phyloP scores from a whole-genome alignment of 352 stramenopile genomes.

The Phytophthora sp. region DNA sequence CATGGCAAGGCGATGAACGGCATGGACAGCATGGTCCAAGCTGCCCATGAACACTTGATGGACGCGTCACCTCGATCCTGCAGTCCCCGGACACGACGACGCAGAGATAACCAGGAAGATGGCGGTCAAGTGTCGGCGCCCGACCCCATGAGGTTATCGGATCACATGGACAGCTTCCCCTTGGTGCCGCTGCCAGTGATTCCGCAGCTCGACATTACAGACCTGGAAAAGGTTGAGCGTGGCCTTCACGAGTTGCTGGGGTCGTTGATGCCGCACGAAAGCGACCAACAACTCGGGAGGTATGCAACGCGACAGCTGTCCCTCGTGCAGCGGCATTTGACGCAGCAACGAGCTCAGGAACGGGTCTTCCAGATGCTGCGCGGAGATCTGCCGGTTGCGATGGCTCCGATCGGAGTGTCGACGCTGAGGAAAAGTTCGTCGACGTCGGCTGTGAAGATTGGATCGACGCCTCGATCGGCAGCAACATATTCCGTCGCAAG shows the following conservation, averaged over 20 bases:
- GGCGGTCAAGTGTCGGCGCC: background rate
- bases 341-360: constrained; percentile 56
- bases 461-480: too few species aligned
- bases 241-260: constrained; percentile 44
- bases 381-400: constrained; percentile 15
- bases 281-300: constrained; percentile 58
- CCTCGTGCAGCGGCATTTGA: constrained; percentile 56
- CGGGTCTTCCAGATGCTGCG: constrained; percentile 57
- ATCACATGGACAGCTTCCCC: constrained; percentile 74
- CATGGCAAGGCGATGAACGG: background rate
- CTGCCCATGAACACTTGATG: constrained; percentile 32
- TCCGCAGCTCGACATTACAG: constrained; percentile 40
- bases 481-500: background rate
- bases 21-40: constrained; percentile 40
- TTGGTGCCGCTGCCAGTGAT: constrained; percentile 67
- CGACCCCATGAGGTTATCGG: constrained; percentile 27
- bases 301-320: constrained; percentile 65
- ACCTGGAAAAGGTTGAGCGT: constrained; percentile 52
- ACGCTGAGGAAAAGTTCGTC: constrained; percentile 27
- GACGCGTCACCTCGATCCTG: background rate
- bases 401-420: constrained; percentile 9
- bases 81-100: background rate
- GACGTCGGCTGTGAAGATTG: constrained; percentile 7
- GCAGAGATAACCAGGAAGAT: constrained; percentile 12
- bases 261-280: constrained; percentile 38